These are phyloP conservation scores for Metschnikowia matae DNA, from an alignment of 805 yeast genomes.

Conservation along the genomic window DNA sequence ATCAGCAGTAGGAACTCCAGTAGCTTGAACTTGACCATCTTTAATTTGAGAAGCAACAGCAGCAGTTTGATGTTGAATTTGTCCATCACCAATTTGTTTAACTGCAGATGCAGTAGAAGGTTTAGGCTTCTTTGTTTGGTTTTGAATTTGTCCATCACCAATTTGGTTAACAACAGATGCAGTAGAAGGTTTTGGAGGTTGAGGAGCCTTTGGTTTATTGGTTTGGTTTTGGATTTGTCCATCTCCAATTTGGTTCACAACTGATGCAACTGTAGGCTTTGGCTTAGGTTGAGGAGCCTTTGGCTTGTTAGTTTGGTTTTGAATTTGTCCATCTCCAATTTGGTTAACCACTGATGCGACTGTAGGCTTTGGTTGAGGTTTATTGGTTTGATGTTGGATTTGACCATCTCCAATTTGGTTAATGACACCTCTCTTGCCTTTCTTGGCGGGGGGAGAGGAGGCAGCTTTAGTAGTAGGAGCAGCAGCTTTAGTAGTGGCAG, in stretches of 20 bases:
- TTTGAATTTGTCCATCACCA: constrained; percentile 47
- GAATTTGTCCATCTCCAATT: constrained; percentile 20
- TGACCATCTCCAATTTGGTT: constrained; percentile 40
- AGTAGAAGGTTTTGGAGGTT: constrained; percentile 15
- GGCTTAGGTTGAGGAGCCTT: constrained; percentile 9
- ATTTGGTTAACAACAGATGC: constrained; percentile 43
- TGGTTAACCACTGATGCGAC: constrained; percentile 40
- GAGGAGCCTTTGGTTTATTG: background rate
- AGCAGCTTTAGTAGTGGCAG: no score
- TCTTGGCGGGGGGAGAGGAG: no score
- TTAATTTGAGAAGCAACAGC: constrained; percentile 22
- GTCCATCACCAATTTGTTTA: constrained; percentile 25
- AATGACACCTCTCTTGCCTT: constrained; percentile 32
- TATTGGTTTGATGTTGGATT: constrained; percentile 15
- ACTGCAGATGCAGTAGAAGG: constrained; percentile 18
- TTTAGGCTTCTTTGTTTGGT: constrained; percentile 25
- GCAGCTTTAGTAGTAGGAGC: no score
- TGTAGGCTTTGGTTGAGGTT: constrained; percentile 11
- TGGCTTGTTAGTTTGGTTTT: constrained; percentile 18
- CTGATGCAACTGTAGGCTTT: constrained; percentile 11
- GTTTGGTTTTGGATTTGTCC: constrained; percentile 17
- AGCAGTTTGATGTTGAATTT: constrained; percentile 22
- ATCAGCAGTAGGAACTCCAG: constrained; percentile 26
- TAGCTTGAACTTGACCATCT: constrained; percentile 33
- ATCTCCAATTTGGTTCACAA: constrained; percentile 16